These are phyloP conservation scores for Dichotomopilus funicola DNA, from an alignment of 2,329 filamentous ascomycete species.

Conservation along the genomic window DNA sequence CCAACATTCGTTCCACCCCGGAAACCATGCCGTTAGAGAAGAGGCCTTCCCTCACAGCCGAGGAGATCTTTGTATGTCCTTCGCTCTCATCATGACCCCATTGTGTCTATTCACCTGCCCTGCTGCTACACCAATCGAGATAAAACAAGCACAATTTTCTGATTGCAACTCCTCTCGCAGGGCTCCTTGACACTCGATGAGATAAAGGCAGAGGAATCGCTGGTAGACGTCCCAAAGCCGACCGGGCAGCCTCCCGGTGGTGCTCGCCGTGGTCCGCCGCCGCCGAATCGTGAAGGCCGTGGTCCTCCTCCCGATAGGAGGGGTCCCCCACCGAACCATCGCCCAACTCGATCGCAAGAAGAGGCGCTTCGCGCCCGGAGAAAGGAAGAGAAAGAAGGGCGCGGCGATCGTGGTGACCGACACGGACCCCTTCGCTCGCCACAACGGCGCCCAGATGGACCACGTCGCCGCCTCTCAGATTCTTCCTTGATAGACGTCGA, in stretches of 20 bases:
- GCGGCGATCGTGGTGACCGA: no score
- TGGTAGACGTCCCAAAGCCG: slow-evolving; percentile 25
- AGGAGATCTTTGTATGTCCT: slow-evolving; percentile 70
- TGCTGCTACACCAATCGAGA: no score
- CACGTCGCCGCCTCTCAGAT: slow-evolving; percentile 70
- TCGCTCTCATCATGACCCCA: neutral
- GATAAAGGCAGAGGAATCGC: slow-evolving; percentile 21
- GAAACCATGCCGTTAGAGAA: slow-evolving; percentile 46
- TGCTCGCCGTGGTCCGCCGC: slow-evolving; percentile 33
- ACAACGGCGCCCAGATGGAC: slow-evolving; percentile 34
- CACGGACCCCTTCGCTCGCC: no score
- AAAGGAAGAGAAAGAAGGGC: slow-evolving; percentile 31
- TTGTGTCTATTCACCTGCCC: no score
- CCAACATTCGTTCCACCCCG: slow-evolving; percentile 34
- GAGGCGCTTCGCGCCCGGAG: slow-evolving; percentile 51
- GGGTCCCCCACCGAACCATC: slow-evolving; percentile 45
- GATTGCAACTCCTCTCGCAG: slow-evolving; percentile 54
- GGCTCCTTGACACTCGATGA: slow-evolving; percentile 63
- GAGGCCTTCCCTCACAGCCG: slow-evolving; percentile 48
- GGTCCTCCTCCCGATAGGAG: slow-evolving; percentile 40
- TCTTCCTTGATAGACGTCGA: slow-evolving; percentile 59
- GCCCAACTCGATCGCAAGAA: slow-evolving; percentile 60
- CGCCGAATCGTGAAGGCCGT: slow-evolving; percentile 42
- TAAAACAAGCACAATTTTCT: neutral
- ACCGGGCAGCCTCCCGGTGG: slow-evolving; percentile 27